Conservation (phyloP, 2,329 filamentous ascomycete species). For the Annulohypoxylon truncatum region DNA sequence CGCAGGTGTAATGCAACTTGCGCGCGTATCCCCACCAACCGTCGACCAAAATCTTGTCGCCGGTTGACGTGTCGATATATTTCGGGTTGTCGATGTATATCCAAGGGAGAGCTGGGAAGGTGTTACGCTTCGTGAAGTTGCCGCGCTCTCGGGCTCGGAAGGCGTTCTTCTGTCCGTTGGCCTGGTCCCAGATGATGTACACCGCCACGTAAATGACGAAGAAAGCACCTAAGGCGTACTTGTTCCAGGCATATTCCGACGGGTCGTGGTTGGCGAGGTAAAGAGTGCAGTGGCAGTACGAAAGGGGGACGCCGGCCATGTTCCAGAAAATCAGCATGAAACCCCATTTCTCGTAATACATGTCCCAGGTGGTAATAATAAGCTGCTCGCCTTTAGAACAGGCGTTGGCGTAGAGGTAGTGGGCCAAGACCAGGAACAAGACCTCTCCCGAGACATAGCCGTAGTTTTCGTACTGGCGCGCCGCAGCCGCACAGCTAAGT, state of each 20-base stretch:
- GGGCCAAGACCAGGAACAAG: conserved; percentile 85
- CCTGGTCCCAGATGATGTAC: conserved; percentile 94
- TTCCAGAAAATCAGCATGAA: conserved; percentile 99
- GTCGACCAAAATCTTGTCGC: conserved; percentile 82
- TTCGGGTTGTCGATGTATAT: conserved; percentile 84
- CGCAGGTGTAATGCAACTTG: conserved; percentile 67
- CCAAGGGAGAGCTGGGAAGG: conserved; percentile 93
- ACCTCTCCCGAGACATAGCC: conserved; percentile 90
- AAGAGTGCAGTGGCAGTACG: conserved; percentile 93
- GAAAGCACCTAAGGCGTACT: conserved; percentile 71
- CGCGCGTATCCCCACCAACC: conserved; percentile 85
- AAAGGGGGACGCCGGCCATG: conserved; percentile 87
- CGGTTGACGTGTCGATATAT: conserved; percentile 77
- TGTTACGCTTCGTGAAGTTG: conserved; percentile 74
- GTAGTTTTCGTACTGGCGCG: conserved; percentile 84
- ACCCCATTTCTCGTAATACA: conserved; percentile 97
- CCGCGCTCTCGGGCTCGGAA: conserved; percentile 86
- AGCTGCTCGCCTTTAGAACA: conserved; percentile 93
- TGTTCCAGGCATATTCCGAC: conserved; percentile 80
- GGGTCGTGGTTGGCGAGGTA: conserved; percentile 88
- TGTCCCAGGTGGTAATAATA: conserved; percentile 92
- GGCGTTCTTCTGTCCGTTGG: conserved; percentile 93
- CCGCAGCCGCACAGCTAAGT: conserved; percentile 78
- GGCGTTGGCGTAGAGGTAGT: conserved; percentile 92
- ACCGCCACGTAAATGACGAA: conserved; percentile 80